Conservation (phyloP, 163 green algal genomes). For the Scenedesmus sp. region DNA sequence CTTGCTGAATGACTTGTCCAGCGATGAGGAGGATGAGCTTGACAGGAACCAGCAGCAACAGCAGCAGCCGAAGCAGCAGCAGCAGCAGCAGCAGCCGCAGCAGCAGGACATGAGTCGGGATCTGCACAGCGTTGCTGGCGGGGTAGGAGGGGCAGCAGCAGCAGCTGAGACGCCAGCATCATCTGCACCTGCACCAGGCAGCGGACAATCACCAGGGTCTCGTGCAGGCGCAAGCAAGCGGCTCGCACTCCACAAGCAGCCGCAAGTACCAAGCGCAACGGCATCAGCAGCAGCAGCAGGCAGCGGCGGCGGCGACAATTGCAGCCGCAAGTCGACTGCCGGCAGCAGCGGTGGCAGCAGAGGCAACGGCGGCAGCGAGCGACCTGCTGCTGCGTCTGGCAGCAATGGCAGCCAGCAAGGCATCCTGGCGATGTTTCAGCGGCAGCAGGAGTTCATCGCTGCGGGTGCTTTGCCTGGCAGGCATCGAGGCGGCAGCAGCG, state of each 20-base stretch:
- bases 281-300: conserved; percentile 13
- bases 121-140: not conserved
- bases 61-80: not conserved
- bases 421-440: conserved; percentile 5
- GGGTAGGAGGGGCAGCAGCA: not conserved
- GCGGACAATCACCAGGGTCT: not conserved
- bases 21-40: not conserved
- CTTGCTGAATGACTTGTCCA: conserved; percentile 2
- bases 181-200: too few species aligned
- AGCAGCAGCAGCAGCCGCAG: not conserved
- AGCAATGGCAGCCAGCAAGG: not conserved
- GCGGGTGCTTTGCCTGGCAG: not conserved
- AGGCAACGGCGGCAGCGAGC: not conserved
- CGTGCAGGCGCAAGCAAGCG: not conserved
- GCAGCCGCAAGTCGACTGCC: not conserved
- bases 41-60: not conserved
- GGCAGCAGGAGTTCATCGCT: conserved; percentile 5
- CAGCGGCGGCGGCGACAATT: not conserved
- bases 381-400: not conserved
- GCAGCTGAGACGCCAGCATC: not conserved
- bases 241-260: not conserved
- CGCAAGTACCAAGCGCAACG: not conserved
- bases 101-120: not conserved
- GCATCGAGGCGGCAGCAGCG: not conserved
- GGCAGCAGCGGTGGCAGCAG: conserved; percentile 13